A percentile compares a stretch with the other conserved stretches of the same genome.
phyloP scores from a whole-genome alignment of 805 yeast species.

The Jamesozyma lodderae region DNA sequence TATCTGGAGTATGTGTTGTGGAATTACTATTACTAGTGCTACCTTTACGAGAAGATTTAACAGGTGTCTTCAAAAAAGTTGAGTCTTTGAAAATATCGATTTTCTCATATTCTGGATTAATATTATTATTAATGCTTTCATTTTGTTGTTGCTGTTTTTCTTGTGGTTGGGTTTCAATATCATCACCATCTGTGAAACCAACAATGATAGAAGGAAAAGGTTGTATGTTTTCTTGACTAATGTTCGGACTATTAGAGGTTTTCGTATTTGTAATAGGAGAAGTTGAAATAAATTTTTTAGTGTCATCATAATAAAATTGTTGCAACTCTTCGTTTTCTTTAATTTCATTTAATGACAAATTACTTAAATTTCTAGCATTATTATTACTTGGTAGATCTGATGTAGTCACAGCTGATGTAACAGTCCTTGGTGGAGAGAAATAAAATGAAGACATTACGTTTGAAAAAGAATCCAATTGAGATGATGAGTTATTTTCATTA shows the following conservation, averaged over 20 bases:
- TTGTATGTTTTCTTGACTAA: slow-evolving; percentile 10
- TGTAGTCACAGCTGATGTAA: not conserved
- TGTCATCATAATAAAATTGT: slow-evolving; percentile 1
- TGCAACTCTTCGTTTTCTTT: slow-evolving; percentile 27
- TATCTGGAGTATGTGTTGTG: not conserved
- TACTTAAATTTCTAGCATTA: slow-evolving; percentile 11
- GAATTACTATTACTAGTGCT: not conserved
- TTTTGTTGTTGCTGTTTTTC: not conserved
- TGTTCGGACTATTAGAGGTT: slow-evolving; percentile 7
- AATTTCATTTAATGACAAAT: slow-evolving; percentile 28
- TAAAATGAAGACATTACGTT: no score
- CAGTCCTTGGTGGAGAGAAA: no score
- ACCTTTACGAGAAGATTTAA: not conserved
- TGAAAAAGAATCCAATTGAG: no score
- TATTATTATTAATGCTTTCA: no score
- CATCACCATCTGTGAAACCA: slow-evolving; percentile 13
- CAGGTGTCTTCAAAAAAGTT: no score
- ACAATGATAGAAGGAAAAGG: slow-evolving; percentile 22
- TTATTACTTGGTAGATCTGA: no score
- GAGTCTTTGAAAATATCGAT: no score
- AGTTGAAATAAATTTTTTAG: no score
- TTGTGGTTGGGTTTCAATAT: not conserved
- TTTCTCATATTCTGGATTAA: no score
- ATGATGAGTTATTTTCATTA: no score
- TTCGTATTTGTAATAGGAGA: slow-evolving; percentile 3